Conservation (phyloP, 2,329 filamentous ascomycete genomes). For the Pseudocercospora fuligena region DNA sequence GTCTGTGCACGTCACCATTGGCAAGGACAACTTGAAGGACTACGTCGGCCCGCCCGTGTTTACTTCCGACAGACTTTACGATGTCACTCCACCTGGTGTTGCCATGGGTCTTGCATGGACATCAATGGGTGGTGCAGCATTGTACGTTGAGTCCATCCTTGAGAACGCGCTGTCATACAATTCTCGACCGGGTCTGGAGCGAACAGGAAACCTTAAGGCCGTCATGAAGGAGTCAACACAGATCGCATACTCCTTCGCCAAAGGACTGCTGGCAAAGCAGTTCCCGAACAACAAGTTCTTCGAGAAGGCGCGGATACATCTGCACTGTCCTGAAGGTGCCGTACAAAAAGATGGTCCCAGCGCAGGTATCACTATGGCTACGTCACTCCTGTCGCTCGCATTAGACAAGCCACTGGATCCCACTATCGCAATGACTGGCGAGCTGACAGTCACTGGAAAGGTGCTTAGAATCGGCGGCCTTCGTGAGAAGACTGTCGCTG, state of each 20-base stretch:
- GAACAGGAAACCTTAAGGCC: slow-evolving; percentile 90
- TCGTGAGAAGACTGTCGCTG: slow-evolving; percentile 96
- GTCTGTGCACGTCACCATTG: slow-evolving; percentile 81
- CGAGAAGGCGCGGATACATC: slow-evolving; percentile 89
- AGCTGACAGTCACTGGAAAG: slow-evolving; percentile 95
- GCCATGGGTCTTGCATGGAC: slow-evolving; percentile 99
- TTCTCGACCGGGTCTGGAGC: slow-evolving; percentile 80
- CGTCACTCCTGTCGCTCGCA: slow-evolving; percentile 82
- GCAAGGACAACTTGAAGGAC: slow-evolving; percentile 89
- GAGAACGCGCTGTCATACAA: slow-evolving; percentile 77
- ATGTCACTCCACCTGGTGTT: slow-evolving; percentile 89
- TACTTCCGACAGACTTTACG: slow-evolving; percentile 93
- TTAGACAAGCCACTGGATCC: slow-evolving; percentile 78
- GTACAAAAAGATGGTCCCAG: slow-evolving; percentile 83
- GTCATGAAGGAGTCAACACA: slow-evolving; percentile 98
- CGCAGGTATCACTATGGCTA: slow-evolving; percentile 98
- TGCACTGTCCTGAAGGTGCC: slow-evolving; percentile 95
- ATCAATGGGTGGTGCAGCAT: slow-evolving; percentile 90
- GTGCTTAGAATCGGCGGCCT: slow-evolving; percentile 92
- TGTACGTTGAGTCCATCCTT: slow-evolving; percentile 96
- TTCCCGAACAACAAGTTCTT: slow-evolving; percentile 95
- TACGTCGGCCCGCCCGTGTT: slow-evolving; percentile 96
- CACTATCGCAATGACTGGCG: slow-evolving; percentile 95
- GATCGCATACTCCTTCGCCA: slow-evolving; percentile 96
- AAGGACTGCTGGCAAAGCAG: slow-evolving; percentile 80